phyloP scores from a whole-genome alignment of 2,329 filamentous ascomycete species.

The Cadophora sp. region DNA sequence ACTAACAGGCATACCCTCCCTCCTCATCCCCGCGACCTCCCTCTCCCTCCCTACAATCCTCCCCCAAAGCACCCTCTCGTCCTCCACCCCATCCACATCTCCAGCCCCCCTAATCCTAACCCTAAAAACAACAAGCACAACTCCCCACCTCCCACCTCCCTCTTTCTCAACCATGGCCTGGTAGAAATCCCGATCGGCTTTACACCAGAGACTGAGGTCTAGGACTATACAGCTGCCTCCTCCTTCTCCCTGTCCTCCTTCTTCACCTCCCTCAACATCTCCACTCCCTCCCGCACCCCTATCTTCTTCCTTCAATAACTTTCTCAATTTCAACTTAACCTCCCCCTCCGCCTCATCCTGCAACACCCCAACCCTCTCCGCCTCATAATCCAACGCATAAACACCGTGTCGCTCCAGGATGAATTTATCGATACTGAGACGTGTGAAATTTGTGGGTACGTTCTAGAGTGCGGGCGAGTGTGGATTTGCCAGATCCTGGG shows the following conservation, averaged over 20 bases:
- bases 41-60: conserved; percentile 11
- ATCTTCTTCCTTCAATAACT: neutral
- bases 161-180: neutral
- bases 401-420: conserved; percentile 10
- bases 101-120: no score
- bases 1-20: conserved; percentile 20
- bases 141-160: neutral
- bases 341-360: conserved; percentile 6
- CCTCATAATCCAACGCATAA: neutral
- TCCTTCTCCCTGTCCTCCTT: neutral
- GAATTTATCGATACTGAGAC: conserved; percentile 7
- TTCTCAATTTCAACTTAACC: neutral
- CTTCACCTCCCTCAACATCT: neutral
- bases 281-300: no score
- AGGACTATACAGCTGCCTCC: neutral
- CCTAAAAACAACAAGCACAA: conserved; percentile 11
- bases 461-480: conserved; percentile 7
- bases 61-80: conserved; percentile 14
- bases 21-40: conserved; percentile 2
- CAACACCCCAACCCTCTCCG: neutral
- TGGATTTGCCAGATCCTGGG: conserved; percentile 18
- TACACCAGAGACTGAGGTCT: conserved; percentile 11
- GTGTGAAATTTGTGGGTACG: conserved; percentile 1
- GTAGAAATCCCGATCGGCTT: conserved; percentile 6
- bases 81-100: neutral